Percentiles rank a stretch among this genome's conserved stretches.
Conservation (phyloP, 805 yeast genomes). For the Cyberlindnera euphorbiiphila region DNA sequence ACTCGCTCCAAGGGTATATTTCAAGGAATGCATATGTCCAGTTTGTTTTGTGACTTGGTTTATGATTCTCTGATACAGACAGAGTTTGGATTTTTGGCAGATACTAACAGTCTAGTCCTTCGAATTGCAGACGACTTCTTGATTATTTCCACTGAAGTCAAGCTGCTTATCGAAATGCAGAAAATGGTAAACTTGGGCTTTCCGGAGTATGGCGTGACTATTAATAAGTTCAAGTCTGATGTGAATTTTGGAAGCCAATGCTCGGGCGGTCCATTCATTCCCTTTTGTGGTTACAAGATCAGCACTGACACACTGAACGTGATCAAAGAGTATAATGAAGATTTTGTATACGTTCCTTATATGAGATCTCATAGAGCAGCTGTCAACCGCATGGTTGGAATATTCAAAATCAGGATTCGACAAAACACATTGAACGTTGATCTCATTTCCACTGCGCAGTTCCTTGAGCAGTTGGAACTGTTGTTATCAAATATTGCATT, state of each 20-base stretch:
- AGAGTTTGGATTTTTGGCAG: slow-evolving; percentile 22
- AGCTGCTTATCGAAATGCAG: slow-evolving; percentile 30
- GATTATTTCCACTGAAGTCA: slow-evolving; percentile 47
- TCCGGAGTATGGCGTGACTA: slow-evolving; percentile 28
- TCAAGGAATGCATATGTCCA: slow-evolving; percentile 81
- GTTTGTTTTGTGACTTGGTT: slow-evolving; percentile 67
- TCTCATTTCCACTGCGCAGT: slow-evolving; percentile 20
- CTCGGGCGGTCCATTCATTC: background rate
- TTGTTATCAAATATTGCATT: slow-evolving; percentile 20
- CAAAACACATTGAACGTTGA: slow-evolving; percentile 28
- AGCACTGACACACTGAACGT: slow-evolving; percentile 32
- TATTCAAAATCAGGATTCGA: slow-evolving; percentile 32
- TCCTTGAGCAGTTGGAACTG: slow-evolving; percentile 21
- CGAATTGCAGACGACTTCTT: slow-evolving; percentile 85
- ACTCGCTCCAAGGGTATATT: slow-evolving; percentile 67
- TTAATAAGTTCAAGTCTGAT: slow-evolving; percentile 40
- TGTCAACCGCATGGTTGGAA: slow-evolving; percentile 12
- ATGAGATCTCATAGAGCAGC: slow-evolving; percentile 15
- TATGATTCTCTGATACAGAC: slow-evolving; percentile 56
- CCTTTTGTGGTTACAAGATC: slow-evolving; percentile 42
- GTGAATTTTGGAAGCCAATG: slow-evolving; percentile 22
- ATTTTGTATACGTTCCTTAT: slow-evolving; percentile 13
- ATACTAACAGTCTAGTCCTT: slow-evolving; percentile 38
- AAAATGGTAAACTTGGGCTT: slow-evolving; percentile 35
- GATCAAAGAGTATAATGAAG: slow-evolving; percentile 30